Conservation (phyloP, 495 filamentous ascomycete genomes). For the Barbatosphaeria neglecta region DNA sequence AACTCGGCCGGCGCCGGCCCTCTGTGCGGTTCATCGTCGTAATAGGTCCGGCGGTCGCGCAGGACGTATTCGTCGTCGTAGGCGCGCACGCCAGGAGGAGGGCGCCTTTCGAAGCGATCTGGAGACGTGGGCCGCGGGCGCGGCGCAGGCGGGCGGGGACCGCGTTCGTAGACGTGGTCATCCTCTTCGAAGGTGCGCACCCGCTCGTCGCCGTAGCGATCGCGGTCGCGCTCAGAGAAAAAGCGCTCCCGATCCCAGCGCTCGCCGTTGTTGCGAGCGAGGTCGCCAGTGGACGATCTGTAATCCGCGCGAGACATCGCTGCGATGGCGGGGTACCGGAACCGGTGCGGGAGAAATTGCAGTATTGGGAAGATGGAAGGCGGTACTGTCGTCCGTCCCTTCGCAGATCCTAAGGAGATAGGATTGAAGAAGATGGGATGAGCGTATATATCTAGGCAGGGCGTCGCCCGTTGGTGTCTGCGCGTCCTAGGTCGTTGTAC, state of each 20-base stretch:
- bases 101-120: slow-evolving; percentile 19
- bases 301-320: slow-evolving; percentile 3
- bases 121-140: slow-evolving; percentile 10
- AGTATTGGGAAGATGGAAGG: neutral
- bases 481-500: too few relatives aligned
- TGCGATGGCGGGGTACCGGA: neutral
- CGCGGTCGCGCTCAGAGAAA: slow-evolving; percentile 18
- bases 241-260: slow-evolving; percentile 35
- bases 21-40: slow-evolving; percentile 24
- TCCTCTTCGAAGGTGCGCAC: slow-evolving; percentile 20
- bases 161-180: slow-evolving; percentile 13
- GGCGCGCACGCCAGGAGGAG: slow-evolving; percentile 8
- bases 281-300: slow-evolving; percentile 23
- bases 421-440: neutral
- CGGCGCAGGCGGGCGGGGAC: slow-evolving; percentile 9
- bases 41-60: slow-evolving; percentile 23
- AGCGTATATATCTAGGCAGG: too few relatives aligned
- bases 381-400: neutral
- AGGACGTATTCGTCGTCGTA: slow-evolving; percentile 23
- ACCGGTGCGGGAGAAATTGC: neutral
- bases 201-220: slow-evolving; percentile 19
- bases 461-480: too few relatives aligned
- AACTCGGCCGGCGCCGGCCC: slow-evolving; percentile 16
- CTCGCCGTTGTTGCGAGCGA: slow-evolving; percentile 18
- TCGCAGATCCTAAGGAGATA: neutral